A percentile compares a stretch with the other conserved stretches of the same genome.
Evolutionary conservation across 2,329 filamentous ascomycete species (phyloP).

Genomic region (Fusarium sp.): DNA sequence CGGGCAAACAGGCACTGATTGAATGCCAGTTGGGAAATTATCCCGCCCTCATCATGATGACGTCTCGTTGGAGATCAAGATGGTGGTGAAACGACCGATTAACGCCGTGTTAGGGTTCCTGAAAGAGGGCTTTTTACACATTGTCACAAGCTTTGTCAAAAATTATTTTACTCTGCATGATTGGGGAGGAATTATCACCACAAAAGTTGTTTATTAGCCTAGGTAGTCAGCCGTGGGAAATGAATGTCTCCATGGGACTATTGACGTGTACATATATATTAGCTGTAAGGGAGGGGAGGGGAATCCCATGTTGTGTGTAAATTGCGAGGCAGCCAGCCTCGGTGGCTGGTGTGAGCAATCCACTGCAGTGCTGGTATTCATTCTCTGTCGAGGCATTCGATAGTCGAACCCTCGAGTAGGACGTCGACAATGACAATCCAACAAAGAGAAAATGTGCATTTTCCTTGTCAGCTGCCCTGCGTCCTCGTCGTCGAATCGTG

Average conservation of each 20-base stretch:
- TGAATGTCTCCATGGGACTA: slow-evolving; percentile 23
- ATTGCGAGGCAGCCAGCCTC: slow-evolving; percentile 1
- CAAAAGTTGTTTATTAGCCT: background rate
- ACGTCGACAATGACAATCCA: background rate
- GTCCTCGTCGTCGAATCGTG: slow-evolving; percentile 23
- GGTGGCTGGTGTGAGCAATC: background rate
- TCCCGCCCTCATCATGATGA: slow-evolving; percentile 32
- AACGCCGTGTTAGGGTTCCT: background rate
- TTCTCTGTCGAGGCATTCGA: background rate
- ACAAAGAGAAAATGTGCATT: background rate
- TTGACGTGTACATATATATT: slow-evolving; percentile 5
- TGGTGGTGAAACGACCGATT: background rate
- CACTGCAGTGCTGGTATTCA: background rate
- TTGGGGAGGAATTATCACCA: background rate
- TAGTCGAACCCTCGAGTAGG: background rate
- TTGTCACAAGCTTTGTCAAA: background rate
- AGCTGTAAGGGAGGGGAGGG: slow-evolving; percentile 35
- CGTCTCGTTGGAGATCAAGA: slow-evolving; percentile 12
- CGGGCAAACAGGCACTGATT: background rate
- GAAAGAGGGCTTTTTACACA: background rate
- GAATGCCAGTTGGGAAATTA: slow-evolving; percentile 22
- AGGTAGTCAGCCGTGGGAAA: slow-evolving; percentile 27
- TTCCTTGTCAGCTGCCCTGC: background rate
- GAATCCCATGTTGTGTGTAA: slow-evolving; percentile 3
- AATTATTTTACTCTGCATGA: background rate